Percentiles rank a stretch among this genome's conserved stretches.
phyloP scores from a whole-genome alignment of 805 yeast genomes.

The Lipomyces yamadae region DNA sequence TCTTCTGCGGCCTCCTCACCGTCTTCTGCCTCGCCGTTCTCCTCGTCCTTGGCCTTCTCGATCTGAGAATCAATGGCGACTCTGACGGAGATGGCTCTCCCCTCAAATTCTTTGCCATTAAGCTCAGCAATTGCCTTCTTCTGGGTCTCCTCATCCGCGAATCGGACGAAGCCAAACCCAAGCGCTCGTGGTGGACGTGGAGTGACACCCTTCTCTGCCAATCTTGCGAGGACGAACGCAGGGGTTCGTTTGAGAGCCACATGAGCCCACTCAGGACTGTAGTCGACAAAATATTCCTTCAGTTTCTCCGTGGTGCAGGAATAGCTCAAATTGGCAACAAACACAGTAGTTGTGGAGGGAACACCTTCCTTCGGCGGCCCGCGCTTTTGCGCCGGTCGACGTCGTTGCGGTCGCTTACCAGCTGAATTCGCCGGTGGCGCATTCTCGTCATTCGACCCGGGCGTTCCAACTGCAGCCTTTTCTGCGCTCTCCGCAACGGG shows the following conservation, averaged over 20 bases:
- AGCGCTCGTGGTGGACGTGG: conserved; percentile 58
- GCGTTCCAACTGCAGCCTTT: conserved; percentile 13
- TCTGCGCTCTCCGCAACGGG: conserved; percentile 18
- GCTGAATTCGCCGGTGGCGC: conserved; percentile 11
- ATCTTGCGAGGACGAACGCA: conserved; percentile 50
- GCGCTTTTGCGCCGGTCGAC: conserved; percentile 29
- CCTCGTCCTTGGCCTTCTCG: conserved; percentile 40
- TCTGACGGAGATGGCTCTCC: conserved; percentile 67
- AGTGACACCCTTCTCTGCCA: conserved; percentile 53
- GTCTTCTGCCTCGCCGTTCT: conserved; percentile 14
- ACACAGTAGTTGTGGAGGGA: conserved; percentile 63
- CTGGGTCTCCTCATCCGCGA: conserved; percentile 65
- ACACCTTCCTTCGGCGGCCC: conserved; percentile 53
- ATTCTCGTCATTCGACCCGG: conserved; percentile 12
- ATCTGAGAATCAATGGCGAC: conserved; percentile 66
- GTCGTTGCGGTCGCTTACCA: conserved; percentile 23
- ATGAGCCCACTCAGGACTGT: conserved; percentile 61
- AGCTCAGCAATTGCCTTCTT: conserved; percentile 71
- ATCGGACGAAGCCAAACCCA: conserved; percentile 67
- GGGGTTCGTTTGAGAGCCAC: conserved; percentile 62
- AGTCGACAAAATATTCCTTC: conserved; percentile 44
- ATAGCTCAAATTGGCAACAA: conserved; percentile 64
- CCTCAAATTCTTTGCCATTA: conserved; percentile 65
- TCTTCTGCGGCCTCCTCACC: conserved; percentile 12
- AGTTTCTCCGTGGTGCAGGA: conserved; percentile 43